phyloP scores from a whole-genome alignment of 805 yeast species.

The Phaffomyces thermotolerans region DNA sequence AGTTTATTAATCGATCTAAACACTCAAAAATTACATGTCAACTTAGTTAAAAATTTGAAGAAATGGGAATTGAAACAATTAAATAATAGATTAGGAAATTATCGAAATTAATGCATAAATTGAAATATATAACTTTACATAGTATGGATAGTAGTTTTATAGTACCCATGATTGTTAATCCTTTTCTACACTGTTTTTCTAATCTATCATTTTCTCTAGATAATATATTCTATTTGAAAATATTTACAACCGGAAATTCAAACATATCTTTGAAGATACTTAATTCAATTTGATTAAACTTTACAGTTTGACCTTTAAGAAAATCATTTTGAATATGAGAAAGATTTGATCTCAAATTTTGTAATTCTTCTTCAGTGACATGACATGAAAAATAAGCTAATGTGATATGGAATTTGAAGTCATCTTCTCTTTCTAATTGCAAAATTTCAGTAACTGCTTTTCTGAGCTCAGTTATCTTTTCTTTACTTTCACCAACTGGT shows the following conservation, averaged over 20 bases:
- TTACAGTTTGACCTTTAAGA: not conserved
- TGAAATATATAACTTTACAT: not conserved
- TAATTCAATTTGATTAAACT: not conserved
- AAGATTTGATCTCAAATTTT: not conserved
- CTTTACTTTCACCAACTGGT: not conserved
- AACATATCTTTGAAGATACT: constrained; percentile 1
- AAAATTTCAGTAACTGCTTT: not conserved
- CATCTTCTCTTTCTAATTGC: not conserved
- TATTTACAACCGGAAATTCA: not conserved
- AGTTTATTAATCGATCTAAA: constrained; percentile 5
- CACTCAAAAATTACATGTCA: constrained; percentile 4
- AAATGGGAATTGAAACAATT: constrained; percentile 6
- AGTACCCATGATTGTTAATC: too few relatives aligned
- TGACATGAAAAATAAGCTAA: not conserved
- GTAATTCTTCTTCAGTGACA: not conserved
- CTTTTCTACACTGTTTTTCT: too few relatives aligned
- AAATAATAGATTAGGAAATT: not conserved
- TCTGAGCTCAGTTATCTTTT: not conserved
- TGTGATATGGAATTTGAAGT: not conserved
- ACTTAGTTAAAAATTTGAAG: constrained; percentile 4
- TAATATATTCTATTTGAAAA: not conserved
- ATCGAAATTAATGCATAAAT: not conserved
- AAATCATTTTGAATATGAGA: not conserved
- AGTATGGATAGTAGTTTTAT: too few relatives aligned
- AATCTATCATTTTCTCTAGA: not conserved